phyloP scores from a whole-genome alignment of 257 asterid genomes.

The Mentha longifolia region DNA sequence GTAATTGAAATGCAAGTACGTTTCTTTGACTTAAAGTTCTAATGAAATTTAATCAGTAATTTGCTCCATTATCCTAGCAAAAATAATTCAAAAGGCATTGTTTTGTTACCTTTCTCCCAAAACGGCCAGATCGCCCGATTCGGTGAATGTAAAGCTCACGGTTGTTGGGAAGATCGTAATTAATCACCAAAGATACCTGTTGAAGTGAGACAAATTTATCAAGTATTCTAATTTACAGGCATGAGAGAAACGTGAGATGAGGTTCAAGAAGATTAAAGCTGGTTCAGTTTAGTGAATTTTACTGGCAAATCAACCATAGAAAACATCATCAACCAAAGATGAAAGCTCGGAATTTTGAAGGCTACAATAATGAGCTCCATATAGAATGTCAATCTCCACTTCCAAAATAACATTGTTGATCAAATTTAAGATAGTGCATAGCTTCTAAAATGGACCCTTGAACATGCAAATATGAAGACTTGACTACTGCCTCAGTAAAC shows the following conservation, averaged over 20 bases:
- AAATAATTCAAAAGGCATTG: background rate
- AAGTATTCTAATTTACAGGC: too few species aligned
- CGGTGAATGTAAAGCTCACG: constrained; percentile 96
- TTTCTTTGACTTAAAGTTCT: background rate
- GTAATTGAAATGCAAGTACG: background rate
- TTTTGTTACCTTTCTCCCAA: constrained; percentile 83
- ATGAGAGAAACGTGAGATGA: background rate
- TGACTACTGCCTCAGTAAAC: background rate
- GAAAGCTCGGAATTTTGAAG: background rate
- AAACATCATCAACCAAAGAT: background rate
- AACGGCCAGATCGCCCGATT: constrained; percentile 97
- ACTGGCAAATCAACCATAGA: background rate
- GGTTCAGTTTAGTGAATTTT: background rate
- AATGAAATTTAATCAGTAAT: background rate
- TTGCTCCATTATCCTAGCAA: background rate
- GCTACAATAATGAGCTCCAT: background rate
- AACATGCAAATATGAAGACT: background rate
- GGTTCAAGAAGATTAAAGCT: background rate
- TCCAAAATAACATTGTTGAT: background rate
- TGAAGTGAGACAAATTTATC: background rate
- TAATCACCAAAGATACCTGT: constrained; percentile 92
- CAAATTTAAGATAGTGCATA: background rate
- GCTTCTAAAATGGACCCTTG: background rate
- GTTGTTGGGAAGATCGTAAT: constrained; percentile 96
- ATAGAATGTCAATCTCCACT: background rate